phyloP scores from a whole-genome alignment of 192 early-diverging fungal species.

The Rhizophagus clarus region DNA sequence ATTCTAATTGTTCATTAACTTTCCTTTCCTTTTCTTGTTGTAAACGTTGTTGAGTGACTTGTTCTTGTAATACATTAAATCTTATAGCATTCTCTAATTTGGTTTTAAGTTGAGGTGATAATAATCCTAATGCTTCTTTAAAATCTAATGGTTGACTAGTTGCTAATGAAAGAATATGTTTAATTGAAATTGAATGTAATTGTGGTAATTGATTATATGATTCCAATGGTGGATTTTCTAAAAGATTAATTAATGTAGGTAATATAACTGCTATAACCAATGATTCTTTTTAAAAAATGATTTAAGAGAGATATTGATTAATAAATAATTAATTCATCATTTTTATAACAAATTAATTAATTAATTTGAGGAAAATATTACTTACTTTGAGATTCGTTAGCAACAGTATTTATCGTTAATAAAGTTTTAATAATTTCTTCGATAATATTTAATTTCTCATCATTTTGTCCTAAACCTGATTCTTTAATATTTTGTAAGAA shows the following conservation, averaged over 20 bases:
- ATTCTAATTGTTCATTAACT: conserved; percentile 25
- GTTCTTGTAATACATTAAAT: conserved; percentile 45
- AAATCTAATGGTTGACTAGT: conserved; percentile 44
- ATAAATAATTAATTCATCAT: not conserved
- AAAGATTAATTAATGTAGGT: conserved; percentile 47
- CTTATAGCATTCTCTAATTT: conserved; percentile 55
- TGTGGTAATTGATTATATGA: not conserved
- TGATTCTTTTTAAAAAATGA: conserved; percentile 34
- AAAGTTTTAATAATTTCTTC: conserved; percentile 57
- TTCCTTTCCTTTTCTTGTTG: conserved; percentile 39
- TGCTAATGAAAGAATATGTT: conserved; percentile 47
- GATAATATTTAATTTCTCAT: conserved; percentile 32
- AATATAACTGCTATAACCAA: conserved; percentile 45
- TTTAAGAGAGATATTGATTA: not conserved
- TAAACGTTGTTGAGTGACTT: conserved; percentile 44
- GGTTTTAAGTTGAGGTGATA: conserved; percentile 42
- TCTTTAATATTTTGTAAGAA: conserved; percentile 34
- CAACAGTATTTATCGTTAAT: conserved; percentile 39
- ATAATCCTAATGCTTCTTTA: conserved; percentile 39
- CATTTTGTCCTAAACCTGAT: conserved; percentile 21
- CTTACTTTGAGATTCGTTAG: conserved; percentile 48
- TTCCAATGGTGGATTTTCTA: conserved; percentile 35
- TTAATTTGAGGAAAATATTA: not conserved
- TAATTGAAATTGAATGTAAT: conserved; percentile 47
- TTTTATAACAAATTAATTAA: not conserved